phyloP scores from a whole-genome alignment of 2,329 filamentous ascomycete species.

The Aspergillus candidus region DNA sequence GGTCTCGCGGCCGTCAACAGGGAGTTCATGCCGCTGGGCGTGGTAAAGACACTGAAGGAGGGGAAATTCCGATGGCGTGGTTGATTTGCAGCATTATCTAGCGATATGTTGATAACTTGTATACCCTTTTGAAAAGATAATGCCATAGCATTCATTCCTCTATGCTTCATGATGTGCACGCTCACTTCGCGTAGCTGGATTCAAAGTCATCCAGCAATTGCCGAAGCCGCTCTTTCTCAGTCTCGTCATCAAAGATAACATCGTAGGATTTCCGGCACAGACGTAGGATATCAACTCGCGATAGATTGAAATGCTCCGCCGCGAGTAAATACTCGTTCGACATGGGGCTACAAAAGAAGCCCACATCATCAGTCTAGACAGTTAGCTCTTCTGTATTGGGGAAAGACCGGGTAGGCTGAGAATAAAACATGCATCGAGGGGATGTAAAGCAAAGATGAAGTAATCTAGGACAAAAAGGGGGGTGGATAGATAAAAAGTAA shows the following conservation, averaged over 20 bases:
- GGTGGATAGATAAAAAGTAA: constrained; percentile 1
- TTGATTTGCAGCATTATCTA: constrained; percentile 14
- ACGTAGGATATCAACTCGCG: constrained; percentile 41
- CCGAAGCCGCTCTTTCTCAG: constrained; percentile 46
- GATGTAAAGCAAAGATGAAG: no score
- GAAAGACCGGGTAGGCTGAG: no score
- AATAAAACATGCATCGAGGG: no score
- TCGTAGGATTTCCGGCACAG: constrained; percentile 58
- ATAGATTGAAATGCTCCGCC: constrained; percentile 61
- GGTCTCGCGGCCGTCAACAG: constrained; percentile 36
- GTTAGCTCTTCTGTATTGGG: constrained; percentile 10
- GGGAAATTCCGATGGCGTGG: constrained; percentile 39
- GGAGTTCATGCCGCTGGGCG: constrained; percentile 38
- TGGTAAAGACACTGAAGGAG: constrained; percentile 38
- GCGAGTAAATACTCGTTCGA: constrained; percentile 73
- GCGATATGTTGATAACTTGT: background rate
- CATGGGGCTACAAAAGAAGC: constrained; percentile 68
- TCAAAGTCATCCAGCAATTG: constrained; percentile 20
- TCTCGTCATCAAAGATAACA: constrained; percentile 60
- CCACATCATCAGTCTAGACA: constrained; percentile 71
- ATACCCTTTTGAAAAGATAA: background rate
- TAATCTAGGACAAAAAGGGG: constrained; percentile 1
- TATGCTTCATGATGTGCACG: background rate
- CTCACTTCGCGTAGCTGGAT: constrained; percentile 6
- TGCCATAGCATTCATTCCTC: background rate